Evolutionary conservation across 129 eudicot genomes (phyloP), one percentile per base, ranked within the genome.

Genomic region (sunflower (Helianthus annuus)): DNA sequence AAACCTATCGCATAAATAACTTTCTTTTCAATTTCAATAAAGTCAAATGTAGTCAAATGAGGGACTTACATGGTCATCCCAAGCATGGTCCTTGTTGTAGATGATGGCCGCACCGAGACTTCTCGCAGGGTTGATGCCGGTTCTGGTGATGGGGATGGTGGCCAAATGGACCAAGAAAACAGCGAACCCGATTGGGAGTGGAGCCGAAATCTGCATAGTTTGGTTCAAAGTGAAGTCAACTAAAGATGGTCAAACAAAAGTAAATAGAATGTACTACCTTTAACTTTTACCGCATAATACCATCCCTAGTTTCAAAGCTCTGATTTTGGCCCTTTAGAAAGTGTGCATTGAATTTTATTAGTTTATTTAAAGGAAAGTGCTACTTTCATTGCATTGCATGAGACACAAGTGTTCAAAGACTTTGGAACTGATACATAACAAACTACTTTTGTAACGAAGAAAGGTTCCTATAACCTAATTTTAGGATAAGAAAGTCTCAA

Each of bases 111-210:
- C n/a, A n/a, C n/a, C n/a, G n/a, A n/a, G n/a, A n/a, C 97, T 91
- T 81, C 97, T 82, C 4, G 97, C 97, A 9, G 97, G 97, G 87
- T 90, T 90, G 64, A 90, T 90, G 39, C 96, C 90, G 5, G 96
- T 87, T 52, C 97, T 95, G 15, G 97, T 91, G 68, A 91, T 87
- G 68, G 97, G 97, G 72, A 91, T 91, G 77, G 97, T 91, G 74
- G 96, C 97, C 91, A 91, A 82, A 66, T 91, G 97, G 46, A 91
- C 97, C 85, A 91, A 78, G 78, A 91, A 91, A 54, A 91, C 97
- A 0, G 97, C 97, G 22, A 91, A 91, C 49, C 97, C 97, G 17
- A 91, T 91, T 6, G 97, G 97, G 39, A 91, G 87, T 64, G 97
- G 97, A 27, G 97, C 97, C 93, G 88, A 84, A 54, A 92, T 76